phyloP scores from a whole-genome alignment of 2,329 filamentous ascomycete genomes.

The Dichotomopilus funicola region DNA sequence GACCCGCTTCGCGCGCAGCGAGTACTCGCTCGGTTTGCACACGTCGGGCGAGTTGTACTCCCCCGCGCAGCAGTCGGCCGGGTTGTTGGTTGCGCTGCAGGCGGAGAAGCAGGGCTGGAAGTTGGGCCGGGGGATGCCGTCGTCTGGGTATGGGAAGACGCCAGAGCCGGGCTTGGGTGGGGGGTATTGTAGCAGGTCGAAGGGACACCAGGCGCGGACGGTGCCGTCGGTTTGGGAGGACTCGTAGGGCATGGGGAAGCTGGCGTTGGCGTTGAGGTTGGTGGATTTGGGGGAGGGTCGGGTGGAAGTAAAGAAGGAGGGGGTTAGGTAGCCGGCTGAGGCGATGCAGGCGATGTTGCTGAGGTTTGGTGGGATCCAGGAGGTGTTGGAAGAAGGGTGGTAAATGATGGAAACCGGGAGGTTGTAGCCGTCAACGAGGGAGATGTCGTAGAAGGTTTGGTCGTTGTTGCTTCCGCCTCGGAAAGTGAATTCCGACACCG shows the following conservation, averaged over 20 bases:
- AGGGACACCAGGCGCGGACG: slow-evolving; percentile 69
- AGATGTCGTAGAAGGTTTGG: slow-evolving; percentile 79
- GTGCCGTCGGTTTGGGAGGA: slow-evolving; percentile 45
- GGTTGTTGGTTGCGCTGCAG: slow-evolving; percentile 61
- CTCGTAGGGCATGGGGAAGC: slow-evolving; percentile 63
- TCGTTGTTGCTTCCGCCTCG: slow-evolving; percentile 52
- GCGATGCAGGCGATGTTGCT: slow-evolving; percentile 73
- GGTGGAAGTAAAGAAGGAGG: slow-evolving; percentile 34
- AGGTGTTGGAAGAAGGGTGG: slow-evolving; percentile 54
- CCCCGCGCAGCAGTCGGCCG: slow-evolving; percentile 70
- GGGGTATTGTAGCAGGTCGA: slow-evolving; percentile 63
- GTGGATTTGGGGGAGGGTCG: neutral
- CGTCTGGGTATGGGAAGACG: neutral
- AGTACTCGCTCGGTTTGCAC: slow-evolving; percentile 64
- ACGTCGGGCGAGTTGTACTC: slow-evolving; percentile 54
- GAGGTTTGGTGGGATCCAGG: slow-evolving; percentile 66
- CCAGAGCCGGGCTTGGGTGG: slow-evolving; percentile 43
- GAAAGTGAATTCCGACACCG: slow-evolving; percentile 75
- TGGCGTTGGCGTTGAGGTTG: slow-evolving; percentile 1
- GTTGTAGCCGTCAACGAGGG: slow-evolving; percentile 80
- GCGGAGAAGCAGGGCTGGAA: slow-evolving; percentile 76
- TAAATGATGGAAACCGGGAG: slow-evolving; percentile 61
- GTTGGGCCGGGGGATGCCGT: neutral
- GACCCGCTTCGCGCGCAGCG: slow-evolving; percentile 61
- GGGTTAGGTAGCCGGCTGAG: slow-evolving; percentile 56